phyloP scores from a whole-genome alignment of 768 basidiomycete species.

The Cystobasidium ongulense region DNA sequence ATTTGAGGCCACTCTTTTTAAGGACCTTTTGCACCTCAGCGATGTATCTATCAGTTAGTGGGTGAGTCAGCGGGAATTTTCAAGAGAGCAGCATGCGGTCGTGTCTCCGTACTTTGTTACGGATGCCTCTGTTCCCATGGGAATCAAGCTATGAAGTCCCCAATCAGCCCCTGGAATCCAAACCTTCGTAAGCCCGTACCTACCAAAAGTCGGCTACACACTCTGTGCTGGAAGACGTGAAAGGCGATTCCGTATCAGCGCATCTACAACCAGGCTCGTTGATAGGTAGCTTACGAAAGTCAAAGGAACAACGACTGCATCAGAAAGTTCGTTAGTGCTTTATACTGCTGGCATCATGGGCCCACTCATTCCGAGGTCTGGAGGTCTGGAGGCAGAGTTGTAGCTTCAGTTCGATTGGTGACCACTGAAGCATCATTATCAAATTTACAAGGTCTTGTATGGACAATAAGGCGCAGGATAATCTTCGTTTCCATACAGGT shows the following conservation, averaged over 20 bases:
- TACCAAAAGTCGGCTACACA: constrained; percentile 30
- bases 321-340: no score
- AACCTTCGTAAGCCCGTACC: background rate
- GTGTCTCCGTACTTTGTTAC: constrained; percentile 21
- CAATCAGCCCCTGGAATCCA: no score
- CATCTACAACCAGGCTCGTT: background rate
- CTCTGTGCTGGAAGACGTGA: background rate
- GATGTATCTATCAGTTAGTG: constrained; percentile 8
- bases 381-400: no score
- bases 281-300: background rate
- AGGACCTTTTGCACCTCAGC: constrained; percentile 29
- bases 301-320: no score
- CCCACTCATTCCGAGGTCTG: no score
- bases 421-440: no score
- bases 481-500: no score
- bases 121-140: constrained; percentile 29
- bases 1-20: constrained; percentile 31
- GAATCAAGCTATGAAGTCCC: constrained; percentile 10
- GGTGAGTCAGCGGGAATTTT: background rate
- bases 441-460: no score
- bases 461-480: no score
- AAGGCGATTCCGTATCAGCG: background rate
- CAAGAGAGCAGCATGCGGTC: background rate
- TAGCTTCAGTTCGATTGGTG: no score
- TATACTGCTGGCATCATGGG: no score